Evolutionary conservation across 2,329 filamentous ascomycete genomes (phyloP).

Genomic region (Stemphylium vesicarium): DNA sequence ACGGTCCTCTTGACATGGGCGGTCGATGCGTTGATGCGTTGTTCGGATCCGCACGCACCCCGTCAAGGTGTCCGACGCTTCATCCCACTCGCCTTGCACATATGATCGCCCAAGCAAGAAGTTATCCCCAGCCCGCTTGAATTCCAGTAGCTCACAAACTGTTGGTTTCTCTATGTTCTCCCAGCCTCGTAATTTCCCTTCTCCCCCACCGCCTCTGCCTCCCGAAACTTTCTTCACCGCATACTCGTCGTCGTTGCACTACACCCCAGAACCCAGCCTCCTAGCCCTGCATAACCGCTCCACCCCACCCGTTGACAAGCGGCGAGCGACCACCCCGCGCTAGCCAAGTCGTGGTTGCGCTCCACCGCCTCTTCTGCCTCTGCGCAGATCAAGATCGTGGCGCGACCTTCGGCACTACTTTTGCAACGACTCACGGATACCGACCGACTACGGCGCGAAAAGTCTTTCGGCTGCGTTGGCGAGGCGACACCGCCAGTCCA

Average conservation of each 20-base stretch:
- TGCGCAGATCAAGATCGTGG: conserved; percentile 1
- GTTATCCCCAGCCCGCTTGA: not conserved
- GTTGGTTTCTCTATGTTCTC: too few relatives aligned
- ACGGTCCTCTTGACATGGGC: conserved; percentile 1
- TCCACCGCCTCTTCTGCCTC: conserved; percentile 12
- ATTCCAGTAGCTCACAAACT: too few relatives aligned
- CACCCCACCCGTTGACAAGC: conserved; percentile 10
- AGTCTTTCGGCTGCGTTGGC: conserved; percentile 4
- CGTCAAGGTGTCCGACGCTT: not conserved
- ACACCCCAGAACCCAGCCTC: conserved; percentile 10
- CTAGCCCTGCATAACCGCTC: conserved; percentile 11
- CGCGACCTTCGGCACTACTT: too few relatives aligned
- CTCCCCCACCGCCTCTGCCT: too few relatives aligned
- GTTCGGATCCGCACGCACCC: conserved; percentile 11
- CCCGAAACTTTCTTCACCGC: conserved; percentile 1
- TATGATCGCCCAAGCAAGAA: not conserved
- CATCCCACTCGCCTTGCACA: conserved; percentile 11
- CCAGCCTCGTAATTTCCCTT: too few relatives aligned
- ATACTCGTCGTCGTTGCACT: not conserved
- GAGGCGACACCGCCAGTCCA: conserved; percentile 8
- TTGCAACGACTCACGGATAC: not conserved
- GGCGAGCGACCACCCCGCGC: not conserved
- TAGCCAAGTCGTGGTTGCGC: conserved; percentile 3
- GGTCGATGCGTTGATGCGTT: conserved; percentile 19
- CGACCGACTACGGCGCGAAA: conserved; percentile 1